These are phyloP conservation scores for Picea glauca DNA, from an alignment of 75 land plant species.

Conservation along the genomic window DNA sequence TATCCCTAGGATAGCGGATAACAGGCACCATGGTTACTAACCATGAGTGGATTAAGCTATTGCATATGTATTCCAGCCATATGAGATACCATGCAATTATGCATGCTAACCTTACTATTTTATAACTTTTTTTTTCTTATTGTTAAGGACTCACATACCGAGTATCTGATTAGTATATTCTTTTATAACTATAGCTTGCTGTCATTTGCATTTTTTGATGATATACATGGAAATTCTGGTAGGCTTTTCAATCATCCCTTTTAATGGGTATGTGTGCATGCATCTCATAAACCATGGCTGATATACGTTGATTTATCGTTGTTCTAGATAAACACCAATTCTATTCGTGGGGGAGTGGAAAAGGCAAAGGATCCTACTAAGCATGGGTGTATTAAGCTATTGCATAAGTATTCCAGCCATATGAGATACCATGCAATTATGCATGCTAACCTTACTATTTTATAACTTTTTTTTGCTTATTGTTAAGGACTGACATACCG, in stretches of 20 bases:
- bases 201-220: not conserved
- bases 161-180: not conserved
- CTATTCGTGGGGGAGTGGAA: slow-evolving; percentile 46
- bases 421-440: not conserved
- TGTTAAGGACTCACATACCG: not conserved
- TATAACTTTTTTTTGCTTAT: not conserved
- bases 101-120: not conserved
- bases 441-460: not conserved
- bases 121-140: not conserved
- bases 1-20: not conserved
- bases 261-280: not conserved
- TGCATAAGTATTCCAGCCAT: not conserved
- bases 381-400: not conserved
- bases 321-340: slow-evolving; percentile 70
- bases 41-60: not conserved
- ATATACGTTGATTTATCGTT: not conserved
- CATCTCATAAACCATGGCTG: not conserved
- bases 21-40: not conserved
- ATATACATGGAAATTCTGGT: not conserved
- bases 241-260: not conserved
- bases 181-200: not conserved
- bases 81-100: not conserved
- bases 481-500: not conserved
- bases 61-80: not conserved
- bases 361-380: slow-evolving; percentile 79